These are phyloP conservation scores for Trichocomaceae sp. DNA, from an alignment of 2,329 filamentous ascomycete genomes.

Conservation along the genomic window DNA sequence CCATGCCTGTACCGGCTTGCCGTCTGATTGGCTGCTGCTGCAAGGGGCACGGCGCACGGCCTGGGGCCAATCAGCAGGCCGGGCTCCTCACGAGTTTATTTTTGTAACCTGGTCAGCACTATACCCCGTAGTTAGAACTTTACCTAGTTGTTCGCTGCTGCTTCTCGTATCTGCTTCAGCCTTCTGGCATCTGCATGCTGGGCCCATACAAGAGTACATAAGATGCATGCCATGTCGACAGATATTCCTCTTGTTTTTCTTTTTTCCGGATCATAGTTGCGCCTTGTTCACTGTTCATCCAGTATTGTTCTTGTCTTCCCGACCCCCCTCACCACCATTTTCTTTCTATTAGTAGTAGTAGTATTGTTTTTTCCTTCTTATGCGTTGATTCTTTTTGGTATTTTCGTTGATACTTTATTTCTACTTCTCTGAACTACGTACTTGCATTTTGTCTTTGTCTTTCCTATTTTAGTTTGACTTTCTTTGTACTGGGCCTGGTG, in stretches of 20 bases:
- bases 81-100: neutral
- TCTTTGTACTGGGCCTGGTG: slow-evolving; percentile 4
- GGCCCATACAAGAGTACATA: slow-evolving; percentile 1
- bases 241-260: neutral
- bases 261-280: neutral
- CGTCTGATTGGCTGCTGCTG: neutral
- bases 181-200: neutral
- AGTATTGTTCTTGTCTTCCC: neutral
- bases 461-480: neutral
- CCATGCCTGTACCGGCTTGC: too few relatives aligned
- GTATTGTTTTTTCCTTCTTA: neutral
- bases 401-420: neutral
- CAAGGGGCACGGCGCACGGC: neutral
- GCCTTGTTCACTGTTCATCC: neutral
- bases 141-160: slow-evolving; percentile 5
- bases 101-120: slow-evolving; percentile 2
- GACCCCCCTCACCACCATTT: slow-evolving; percentile 6
- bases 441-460: neutral
- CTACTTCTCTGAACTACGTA: neutral
- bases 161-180: slow-evolving; percentile 11
- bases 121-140: neutral
- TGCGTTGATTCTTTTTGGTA: neutral
- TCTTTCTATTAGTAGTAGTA: slow-evolving; percentile 10
- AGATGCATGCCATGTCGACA: neutral
- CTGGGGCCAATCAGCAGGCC: slow-evolving; percentile 6